These are phyloP conservation scores for Trichophyton mentagrophytes DNA, from an alignment of 2,329 filamentous ascomycete species.

Conservation along the genomic window DNA sequence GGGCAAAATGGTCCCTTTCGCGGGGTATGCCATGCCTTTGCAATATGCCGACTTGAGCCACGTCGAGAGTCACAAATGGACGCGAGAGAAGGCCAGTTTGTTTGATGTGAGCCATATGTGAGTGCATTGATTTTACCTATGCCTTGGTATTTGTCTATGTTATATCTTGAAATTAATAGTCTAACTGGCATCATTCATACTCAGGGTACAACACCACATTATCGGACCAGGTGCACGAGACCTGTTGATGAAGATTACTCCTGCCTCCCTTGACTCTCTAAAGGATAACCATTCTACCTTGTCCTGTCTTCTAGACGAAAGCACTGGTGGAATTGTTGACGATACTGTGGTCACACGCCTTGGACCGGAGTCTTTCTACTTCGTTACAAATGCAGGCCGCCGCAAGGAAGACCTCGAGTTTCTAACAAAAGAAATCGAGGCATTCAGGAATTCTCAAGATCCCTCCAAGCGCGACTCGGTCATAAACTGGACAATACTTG, in stretches of 20 bases:
- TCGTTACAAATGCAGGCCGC: constrained; percentile 91
- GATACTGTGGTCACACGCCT: constrained; percentile 83
- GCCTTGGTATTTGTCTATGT: background rate
- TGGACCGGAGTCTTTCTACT: constrained; percentile 64
- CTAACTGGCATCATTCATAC: background rate
- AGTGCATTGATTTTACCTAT: constrained; percentile 14
- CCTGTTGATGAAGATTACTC: constrained; percentile 76
- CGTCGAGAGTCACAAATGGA: constrained; percentile 78
- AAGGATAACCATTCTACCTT: constrained; percentile 60
- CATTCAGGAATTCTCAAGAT: constrained; percentile 44
- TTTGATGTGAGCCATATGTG: constrained; percentile 98
- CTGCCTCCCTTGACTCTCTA: constrained; percentile 55
- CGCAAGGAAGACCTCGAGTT: constrained; percentile 77
- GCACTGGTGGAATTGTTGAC: constrained; percentile 82
- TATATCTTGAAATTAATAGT: background rate
- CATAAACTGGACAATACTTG: constrained; percentile 57
- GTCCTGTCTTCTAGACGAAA: constrained; percentile 67
- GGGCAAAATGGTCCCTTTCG: constrained; percentile 94
- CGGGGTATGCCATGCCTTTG: constrained; percentile 83
- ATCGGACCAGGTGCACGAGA: constrained; percentile 64
- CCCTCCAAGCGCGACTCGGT: constrained; percentile 33
- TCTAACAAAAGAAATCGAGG: constrained; percentile 54
- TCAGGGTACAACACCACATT: constrained; percentile 66
- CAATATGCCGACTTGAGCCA: constrained; percentile 70
- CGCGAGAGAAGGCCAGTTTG: constrained; percentile 70